Conservation (phyloP, 2,329 filamentous ascomycete genomes). For the Pseudocercospora cruenta region DNA sequence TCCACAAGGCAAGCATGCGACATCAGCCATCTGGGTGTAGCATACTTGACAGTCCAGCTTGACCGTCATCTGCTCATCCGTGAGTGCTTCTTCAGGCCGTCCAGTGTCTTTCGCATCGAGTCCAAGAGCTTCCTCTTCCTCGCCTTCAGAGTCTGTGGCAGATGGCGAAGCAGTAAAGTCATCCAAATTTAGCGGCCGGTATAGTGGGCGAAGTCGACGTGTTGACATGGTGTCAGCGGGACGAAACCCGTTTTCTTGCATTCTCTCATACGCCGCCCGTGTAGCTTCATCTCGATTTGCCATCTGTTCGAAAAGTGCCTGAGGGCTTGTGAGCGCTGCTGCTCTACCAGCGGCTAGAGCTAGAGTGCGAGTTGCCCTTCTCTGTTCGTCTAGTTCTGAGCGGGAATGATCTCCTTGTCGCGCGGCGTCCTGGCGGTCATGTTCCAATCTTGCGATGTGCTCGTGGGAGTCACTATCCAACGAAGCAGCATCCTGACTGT, state of each 20-base stretch:
- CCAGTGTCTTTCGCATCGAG: slow-evolving; percentile 52
- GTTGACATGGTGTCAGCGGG: slow-evolving; percentile 16
- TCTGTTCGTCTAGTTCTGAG: slow-evolving; percentile 34
- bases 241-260: slow-evolving; percentile 25
- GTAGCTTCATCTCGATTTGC: slow-evolving; percentile 33
- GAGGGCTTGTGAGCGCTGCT: slow-evolving; percentile 32
- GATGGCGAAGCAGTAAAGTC: slow-evolving; percentile 17
- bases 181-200: slow-evolving; percentile 17
- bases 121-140: slow-evolving; percentile 36
- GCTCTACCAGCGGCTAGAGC: slow-evolving; percentile 35
- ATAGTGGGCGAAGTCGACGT: slow-evolving; percentile 11
- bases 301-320: slow-evolving; percentile 31
- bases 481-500: neutral
- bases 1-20: slow-evolving; percentile 57
- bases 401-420: slow-evolving; percentile 36
- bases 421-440: slow-evolving; percentile 27
- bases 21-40: slow-evolving; percentile 56
- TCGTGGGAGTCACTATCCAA: neutral
- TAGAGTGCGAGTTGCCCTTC: slow-evolving; percentile 31
- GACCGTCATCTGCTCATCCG: slow-evolving; percentile 54
- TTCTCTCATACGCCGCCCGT: slow-evolving; percentile 33
- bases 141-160: slow-evolving; percentile 27
- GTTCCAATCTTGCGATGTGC: slow-evolving; percentile 9
- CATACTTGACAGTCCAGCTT: slow-evolving; percentile 58
- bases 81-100: slow-evolving; percentile 51